Evolutionary conservation across 2,329 filamentous ascomycete genomes (phyloP).

Genomic region (Botrytis porri): DNA sequence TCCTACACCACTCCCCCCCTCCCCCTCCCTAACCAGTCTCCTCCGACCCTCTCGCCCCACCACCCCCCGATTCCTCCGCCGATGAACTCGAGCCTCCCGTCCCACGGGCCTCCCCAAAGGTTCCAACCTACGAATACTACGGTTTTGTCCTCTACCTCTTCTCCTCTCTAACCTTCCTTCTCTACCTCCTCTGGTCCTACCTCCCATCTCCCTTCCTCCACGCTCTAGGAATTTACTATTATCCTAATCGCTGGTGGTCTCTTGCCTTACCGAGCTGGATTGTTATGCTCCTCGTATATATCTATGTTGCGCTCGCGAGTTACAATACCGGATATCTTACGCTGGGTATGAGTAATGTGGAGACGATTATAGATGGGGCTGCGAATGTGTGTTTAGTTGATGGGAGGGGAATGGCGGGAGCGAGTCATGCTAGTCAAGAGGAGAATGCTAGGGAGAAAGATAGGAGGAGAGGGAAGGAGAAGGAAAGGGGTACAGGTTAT

Average conservation of each 20-base stretch:
- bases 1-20: constrained; percentile 90
- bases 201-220: constrained; percentile 89
- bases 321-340: constrained; percentile 93
- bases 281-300: constrained; percentile 84
- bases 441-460: constrained; percentile 31
- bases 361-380: constrained; percentile 89
- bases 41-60: constrained; percentile 88
- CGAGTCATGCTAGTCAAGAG: constrained; percentile 38
- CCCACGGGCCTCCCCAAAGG: constrained; percentile 82
- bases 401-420: constrained; percentile 52
- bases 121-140: constrained; percentile 99
- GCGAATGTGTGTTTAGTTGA: constrained; percentile 84
- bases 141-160: constrained; percentile 96
- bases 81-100: constrained; percentile 70
- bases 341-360: constrained; percentile 71
- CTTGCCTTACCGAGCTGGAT: constrained; percentile 88
- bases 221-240: constrained; percentile 92
- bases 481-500: constrained; percentile 27
- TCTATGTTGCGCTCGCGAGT: constrained; percentile 85
- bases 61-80: constrained; percentile 84
- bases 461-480: constrained; percentile 35
- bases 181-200: constrained; percentile 72
- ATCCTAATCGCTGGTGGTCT: constrained; percentile 97
- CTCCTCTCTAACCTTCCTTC: constrained; percentile 74
- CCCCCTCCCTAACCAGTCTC: constrained; percentile 87